Evolutionary conservation across 2,329 filamentous ascomycete species (phyloP), one percentile per base, ranked within the genome.

Genomic region (Colletotrichum sp.): DNA sequence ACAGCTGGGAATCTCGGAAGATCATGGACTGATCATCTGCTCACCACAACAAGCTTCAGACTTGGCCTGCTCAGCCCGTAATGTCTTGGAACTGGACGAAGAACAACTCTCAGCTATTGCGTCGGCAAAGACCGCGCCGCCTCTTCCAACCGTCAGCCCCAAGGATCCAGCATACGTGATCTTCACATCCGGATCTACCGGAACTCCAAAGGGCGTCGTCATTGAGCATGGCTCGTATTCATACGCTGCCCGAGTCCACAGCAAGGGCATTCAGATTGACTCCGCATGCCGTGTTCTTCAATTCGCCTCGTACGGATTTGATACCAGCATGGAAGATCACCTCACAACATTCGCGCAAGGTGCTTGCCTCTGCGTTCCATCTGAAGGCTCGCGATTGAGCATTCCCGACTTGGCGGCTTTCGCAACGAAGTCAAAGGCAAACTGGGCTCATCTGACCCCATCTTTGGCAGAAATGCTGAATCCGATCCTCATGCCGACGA

Each of bases 321-420:
- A 91, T 57, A 84, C 87, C 6, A 86, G 86, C 21, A 81, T 91
- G 2, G 79, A 86, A 0, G 90, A 91, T 72, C 86, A 88, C 1
- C 81, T 91, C 11, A 85, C 86, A 1, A 86, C 89, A 0, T 81
- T 92, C 7, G 82, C 88, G 12, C 81, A 86, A n/a, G 91, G 91
- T n/a, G 90, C 88, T 0, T 91, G 89, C 69, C 84, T 93, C 12
- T 92, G 90, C 73, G 84, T 92, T 0, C 90, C 91, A 0, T 86
- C 86, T 9, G 82, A 87, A 3, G 79, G 85, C 5, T 86, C 89
- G 68, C 81, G 88, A 15, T 77, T 87, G 57, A 85, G 87, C 66
- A 27, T 61, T 3, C 54, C n/a, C 2, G 86, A 90, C 69, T 33
- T 74, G 4, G 57, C 62, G 1, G 38, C n/a, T 2, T 74, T 74